Evolutionary conservation across 2,329 filamentous ascomycete species (phyloP), one percentile per base, ranked within the genome.

Genomic region (Zelopaecilomyces penicillatus): DNA sequence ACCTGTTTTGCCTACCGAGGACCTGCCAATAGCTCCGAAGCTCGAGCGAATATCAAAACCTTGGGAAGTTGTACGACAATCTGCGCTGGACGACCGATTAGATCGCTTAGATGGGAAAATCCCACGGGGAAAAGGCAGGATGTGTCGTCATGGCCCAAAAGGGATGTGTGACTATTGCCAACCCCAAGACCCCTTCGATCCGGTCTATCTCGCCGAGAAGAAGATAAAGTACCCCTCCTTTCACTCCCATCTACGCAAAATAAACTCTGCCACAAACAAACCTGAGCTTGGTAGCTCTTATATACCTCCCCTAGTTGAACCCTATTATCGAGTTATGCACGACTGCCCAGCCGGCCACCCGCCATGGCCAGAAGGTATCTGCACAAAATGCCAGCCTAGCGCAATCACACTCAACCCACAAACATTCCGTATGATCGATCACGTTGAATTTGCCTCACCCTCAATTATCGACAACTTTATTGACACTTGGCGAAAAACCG

Each of bases 161-260:
- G 93, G 93, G 63, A 98, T 98, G 93, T 98, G 93, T 66, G 93
- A 98, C 67, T 94, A 96, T 67, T 98, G 93, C 69, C 95, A 95
- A 80, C 94, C 94, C 0, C 69, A 97, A 41, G 93, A 98, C 59
- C 93, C 93, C 1, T 98, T 95, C 65, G 83, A 94, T 58, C 65
- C 84, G n/a, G 82, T 82, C 45, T 96, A 96, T 57, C 76, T 98
- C 12, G 79, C 80, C 30, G 91, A 98, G 56, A 94, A 91, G 74
- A 96, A 96, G 75, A 96, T 98, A 75, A 98, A 98, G 65, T 95
- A 98, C 65, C 75, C 93, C 29, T 97, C 93, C 0, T 96, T 97
- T 68, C 93, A 98, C 65, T 86, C 90, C 4, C 83, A 97, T 63
- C 75, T 98, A 38, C 82, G 90, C 53, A 98, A 98, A 65, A 83